Conservation (phyloP, 345 rosid genomes). For the Carallia pectinifolia region DNA sequence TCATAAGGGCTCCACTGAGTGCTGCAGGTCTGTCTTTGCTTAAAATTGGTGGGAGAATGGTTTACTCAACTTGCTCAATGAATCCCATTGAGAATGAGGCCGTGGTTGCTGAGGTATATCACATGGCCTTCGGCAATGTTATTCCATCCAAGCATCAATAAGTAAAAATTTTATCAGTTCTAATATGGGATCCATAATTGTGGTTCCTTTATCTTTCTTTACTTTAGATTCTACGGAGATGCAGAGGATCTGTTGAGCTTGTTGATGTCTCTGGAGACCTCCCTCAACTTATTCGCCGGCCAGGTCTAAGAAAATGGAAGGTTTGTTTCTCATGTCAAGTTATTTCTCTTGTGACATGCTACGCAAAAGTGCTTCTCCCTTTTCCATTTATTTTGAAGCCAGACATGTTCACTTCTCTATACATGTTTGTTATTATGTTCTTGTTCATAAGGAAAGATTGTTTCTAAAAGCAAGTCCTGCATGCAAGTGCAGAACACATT, state of each 20-base stretch:
- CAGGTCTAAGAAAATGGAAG: constrained; percentile 91
- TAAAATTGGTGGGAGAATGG: constrained; percentile 96
- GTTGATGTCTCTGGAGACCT: constrained; percentile 72
- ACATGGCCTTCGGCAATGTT: not conserved
- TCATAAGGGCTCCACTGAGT: constrained; percentile 5
- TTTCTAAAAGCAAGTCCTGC: not conserved
- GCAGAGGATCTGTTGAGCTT: constrained; percentile 80
- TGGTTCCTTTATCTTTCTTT: not conserved
- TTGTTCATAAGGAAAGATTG: too few species aligned
- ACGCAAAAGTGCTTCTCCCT: not conserved
- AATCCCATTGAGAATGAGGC: constrained; percentile 98
- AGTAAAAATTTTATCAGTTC: not conserved
- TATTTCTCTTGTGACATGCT: not conserved
- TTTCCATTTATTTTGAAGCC: not conserved
- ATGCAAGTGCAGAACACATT: not conserved
- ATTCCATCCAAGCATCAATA: not conserved
- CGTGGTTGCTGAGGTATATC: constrained; percentile 86
- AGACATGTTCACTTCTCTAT: not conserved
- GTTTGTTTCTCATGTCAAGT: constrained; percentile 34
- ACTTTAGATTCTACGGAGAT: constrained; percentile 66
- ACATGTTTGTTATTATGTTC: too few species aligned
- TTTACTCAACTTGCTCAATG: constrained; percentile 98
- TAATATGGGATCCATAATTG: not conserved
- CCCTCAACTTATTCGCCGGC: constrained; percentile 82
- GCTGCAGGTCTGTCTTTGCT: constrained; percentile 69